Conservation (phyloP, 768 basidiomycete genomes). For the Leccinum olivaceopallidum region DNA sequence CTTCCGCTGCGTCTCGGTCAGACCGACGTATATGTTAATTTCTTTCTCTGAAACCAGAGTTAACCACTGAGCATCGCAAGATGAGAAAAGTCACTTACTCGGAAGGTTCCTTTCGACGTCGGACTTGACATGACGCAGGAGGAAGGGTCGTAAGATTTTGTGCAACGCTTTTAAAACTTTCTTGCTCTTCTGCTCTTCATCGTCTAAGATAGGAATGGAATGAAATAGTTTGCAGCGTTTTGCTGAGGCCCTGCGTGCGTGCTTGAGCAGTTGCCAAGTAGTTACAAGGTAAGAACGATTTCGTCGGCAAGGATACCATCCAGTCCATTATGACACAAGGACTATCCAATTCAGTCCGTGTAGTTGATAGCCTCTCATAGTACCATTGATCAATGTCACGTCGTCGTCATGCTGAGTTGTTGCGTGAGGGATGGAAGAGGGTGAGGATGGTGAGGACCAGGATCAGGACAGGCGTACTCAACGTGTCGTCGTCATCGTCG, state of each 20-base stretch:
- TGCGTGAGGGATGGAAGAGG: no score
- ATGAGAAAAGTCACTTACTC: conserved; percentile 46
- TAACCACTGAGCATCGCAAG: neutral
- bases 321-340: conserved; percentile 88
- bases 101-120: conserved; percentile 96
- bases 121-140: conserved; percentile 90
- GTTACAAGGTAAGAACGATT: conserved; percentile 43
- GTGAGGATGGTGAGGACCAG: no score
- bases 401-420: no score
- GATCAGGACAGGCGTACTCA: no score
- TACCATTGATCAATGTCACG: conserved; percentile 63
- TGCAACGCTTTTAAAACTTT: conserved; percentile 96
- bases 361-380: conserved; percentile 92
- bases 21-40: conserved; percentile 96
- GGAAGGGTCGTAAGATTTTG: conserved; percentile 94
- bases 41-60: conserved; percentile 73
- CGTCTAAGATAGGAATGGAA: conserved; percentile 94
- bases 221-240: conserved; percentile 97
- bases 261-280: conserved; percentile 2
- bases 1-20: conserved; percentile 96
- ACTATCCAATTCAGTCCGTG: conserved; percentile 99
- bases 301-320: conserved; percentile 98
- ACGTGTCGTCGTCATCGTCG: no score
- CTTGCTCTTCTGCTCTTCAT: conserved; percentile 82
- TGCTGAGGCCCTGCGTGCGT: conserved; percentile 79